A percentile compares a stretch with the other conserved stretches of the same genome.
Conservation (phyloP, 2,329 filamentous ascomycete species). For the Sclerotinia spermophila region DNA sequence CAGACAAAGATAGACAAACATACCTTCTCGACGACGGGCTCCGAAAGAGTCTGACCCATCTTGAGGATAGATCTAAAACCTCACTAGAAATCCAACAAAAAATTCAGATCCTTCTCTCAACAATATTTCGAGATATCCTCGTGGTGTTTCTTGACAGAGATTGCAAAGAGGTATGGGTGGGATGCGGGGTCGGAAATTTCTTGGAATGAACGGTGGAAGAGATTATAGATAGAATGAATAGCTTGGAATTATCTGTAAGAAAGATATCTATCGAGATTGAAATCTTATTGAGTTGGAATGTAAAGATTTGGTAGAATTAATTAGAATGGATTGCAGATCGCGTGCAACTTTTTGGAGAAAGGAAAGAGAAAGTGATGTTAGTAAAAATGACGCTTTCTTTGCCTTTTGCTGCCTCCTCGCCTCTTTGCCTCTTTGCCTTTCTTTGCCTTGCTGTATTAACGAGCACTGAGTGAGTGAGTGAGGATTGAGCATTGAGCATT, state of each 20-base stretch:
- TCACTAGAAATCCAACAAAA: slow-evolving; percentile 30
- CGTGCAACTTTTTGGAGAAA: slow-evolving; percentile 14
- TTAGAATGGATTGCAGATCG: slow-evolving; percentile 6
- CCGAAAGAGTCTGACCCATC: slow-evolving; percentile 99
- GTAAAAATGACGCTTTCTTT: slow-evolving; percentile 16
- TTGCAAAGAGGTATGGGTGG: slow-evolving; percentile 15
- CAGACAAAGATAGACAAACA: slow-evolving; percentile 36
- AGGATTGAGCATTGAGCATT: background rate
- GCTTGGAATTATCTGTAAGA: slow-evolving; percentile 11
- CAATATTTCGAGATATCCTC: background rate
- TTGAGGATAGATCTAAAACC: slow-evolving; percentile 27
- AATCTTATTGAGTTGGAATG: background rate
- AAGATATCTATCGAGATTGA: background rate
- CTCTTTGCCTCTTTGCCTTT: background rate
- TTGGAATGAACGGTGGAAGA: background rate
- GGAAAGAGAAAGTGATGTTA: slow-evolving; percentile 6
- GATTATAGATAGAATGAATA: slow-evolving; percentile 8
- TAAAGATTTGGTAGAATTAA: slow-evolving; percentile 12
- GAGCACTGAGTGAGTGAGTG: too few relatives aligned
- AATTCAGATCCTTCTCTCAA: slow-evolving; percentile 12
- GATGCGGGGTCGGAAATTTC: slow-evolving; percentile 15
- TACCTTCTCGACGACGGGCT: slow-evolving; percentile 99
- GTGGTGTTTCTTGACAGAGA: slow-evolving; percentile 13
- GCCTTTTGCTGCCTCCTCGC: background rate
- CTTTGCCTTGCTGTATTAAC: slow-evolving; percentile 4